Conservation (phyloP, 2,329 filamentous ascomycete species). For the Tolypocladium guangdongense region DNA sequence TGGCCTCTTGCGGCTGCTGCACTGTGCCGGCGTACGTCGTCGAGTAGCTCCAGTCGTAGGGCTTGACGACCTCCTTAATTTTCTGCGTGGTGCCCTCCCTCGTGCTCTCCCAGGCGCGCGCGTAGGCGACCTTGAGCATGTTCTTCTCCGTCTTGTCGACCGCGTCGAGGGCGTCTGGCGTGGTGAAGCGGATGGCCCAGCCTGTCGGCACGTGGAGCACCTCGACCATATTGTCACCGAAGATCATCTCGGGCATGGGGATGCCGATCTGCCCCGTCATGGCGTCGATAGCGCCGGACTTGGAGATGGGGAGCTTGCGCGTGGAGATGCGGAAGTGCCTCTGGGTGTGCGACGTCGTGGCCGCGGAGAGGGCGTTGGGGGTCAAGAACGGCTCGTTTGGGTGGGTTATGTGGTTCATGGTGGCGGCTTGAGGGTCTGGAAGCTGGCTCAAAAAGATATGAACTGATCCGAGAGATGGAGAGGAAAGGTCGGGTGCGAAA, state of each 20-base stretch:
- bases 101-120: conserved; percentile 65
- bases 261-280: conserved; percentile 74
- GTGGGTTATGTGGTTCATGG: conserved; percentile 29
- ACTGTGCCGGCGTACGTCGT: conserved; percentile 75
- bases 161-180: conserved; percentile 74
- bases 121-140: conserved; percentile 92
- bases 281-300: conserved; percentile 77
- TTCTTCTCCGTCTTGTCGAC: conserved; percentile 89
- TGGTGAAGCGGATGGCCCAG: conserved; percentile 74
- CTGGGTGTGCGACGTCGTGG: conserved; percentile 47
- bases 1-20: conserved; percentile 12
- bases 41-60: conserved; percentile 97
- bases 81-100: conserved; percentile 69
- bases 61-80: conserved; percentile 88
- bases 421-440: neutral
- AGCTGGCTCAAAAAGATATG: no score
- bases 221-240: conserved; percentile 81
- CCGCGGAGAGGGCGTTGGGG: conserved; percentile 35
- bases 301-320: conserved; percentile 89
- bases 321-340: conserved; percentile 65
- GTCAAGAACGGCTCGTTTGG: conserved; percentile 44
- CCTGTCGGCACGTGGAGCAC: conserved; percentile 63
- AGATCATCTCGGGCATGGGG: conserved; percentile 96
- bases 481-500: neutral
- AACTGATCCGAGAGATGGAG: neutral